phyloP scores from a whole-genome alignment of 176 grass and related monocot species.

The Eremochloa ophiuroides region DNA sequence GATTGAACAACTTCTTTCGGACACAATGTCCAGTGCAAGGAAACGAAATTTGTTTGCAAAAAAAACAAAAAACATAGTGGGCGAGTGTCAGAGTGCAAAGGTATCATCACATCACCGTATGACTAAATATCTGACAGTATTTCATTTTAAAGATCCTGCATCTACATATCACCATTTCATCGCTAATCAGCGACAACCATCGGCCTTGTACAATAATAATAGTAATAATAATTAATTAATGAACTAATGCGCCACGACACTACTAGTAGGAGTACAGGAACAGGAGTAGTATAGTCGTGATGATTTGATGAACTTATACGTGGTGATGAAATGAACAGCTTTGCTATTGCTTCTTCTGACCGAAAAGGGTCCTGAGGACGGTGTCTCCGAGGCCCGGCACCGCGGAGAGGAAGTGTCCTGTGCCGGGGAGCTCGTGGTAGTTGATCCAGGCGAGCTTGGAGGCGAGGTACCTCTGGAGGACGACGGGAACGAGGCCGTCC shows the following conservation, averaged over 20 bases:
- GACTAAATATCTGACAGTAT: neutral
- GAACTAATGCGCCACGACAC: neutral
- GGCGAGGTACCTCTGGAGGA: constrained; percentile 53
- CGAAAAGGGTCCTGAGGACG: constrained; percentile 60
- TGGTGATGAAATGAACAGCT: neutral
- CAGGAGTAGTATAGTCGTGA: too few species aligned
- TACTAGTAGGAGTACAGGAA: too few species aligned
- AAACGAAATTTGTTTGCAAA: too few species aligned
- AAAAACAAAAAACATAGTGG: too few species aligned
- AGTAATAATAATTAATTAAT: too few species aligned
- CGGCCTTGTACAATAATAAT: neutral
- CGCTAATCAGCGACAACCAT: neutral
- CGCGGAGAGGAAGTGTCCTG: constrained; percentile 51
- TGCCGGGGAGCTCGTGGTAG: constrained; percentile 60
- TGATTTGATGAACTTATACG: neutral
- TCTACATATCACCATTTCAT: neutral
- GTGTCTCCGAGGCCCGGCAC: constrained; percentile 48
- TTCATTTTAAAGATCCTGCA: neutral
- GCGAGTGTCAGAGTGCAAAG: too few species aligned
- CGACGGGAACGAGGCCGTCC: constrained; percentile 66
- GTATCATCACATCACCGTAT: too few species aligned
- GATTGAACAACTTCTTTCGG: too few species aligned
- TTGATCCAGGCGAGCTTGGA: constrained; percentile 49
- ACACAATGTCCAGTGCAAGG: too few species aligned
- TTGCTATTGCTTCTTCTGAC: neutral